Percentiles rank a stretch among this genome's conserved stretches.
These are phyloP conservation scores for Podila horticola DNA, from an alignment of 192 early-diverging fungal species.

Conservation along the genomic window DNA sequence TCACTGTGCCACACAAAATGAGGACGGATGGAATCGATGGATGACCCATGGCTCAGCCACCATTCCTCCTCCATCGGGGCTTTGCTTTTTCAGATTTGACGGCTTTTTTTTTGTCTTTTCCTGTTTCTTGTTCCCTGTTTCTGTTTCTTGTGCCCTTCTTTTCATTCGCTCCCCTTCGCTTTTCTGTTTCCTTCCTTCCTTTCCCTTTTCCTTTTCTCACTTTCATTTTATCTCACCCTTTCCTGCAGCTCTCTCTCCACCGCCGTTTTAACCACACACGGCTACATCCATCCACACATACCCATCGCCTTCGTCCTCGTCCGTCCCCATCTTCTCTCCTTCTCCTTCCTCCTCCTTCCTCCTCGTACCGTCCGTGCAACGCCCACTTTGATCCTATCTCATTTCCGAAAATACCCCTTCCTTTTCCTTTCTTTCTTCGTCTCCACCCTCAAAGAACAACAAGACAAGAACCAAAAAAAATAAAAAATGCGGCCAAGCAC, in stretches of 20 bases:
- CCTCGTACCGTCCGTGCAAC: background rate
- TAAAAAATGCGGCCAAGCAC: conserved; percentile 7
- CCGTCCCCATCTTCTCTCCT: background rate
- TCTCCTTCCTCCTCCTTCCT: background rate
- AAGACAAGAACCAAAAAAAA: conserved; percentile 8
- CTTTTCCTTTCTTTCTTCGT: background rate
- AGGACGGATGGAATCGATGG: too few species aligned
- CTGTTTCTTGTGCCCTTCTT: background rate
- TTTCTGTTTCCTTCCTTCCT: background rate
- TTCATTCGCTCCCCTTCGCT: background rate
- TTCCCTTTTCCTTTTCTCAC: background rate
- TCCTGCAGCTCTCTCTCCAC: too few species aligned
- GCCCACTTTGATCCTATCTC: background rate
- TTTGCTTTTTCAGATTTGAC: background rate
- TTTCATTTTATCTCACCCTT: background rate
- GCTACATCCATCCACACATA: too few species aligned
- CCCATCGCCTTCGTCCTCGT: background rate
- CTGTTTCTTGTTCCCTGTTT: background rate
- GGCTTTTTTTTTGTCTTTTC: background rate
- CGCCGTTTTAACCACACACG: too few species aligned
- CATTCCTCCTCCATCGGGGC: background rate
- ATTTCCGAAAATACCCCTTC: conserved; percentile 22
- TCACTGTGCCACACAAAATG: background rate
- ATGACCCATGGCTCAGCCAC: background rate
- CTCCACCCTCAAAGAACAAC: conserved; percentile 14